phyloP scores from a whole-genome alignment of 805 yeast genomes.

The Komagataella mondaviorum region DNA sequence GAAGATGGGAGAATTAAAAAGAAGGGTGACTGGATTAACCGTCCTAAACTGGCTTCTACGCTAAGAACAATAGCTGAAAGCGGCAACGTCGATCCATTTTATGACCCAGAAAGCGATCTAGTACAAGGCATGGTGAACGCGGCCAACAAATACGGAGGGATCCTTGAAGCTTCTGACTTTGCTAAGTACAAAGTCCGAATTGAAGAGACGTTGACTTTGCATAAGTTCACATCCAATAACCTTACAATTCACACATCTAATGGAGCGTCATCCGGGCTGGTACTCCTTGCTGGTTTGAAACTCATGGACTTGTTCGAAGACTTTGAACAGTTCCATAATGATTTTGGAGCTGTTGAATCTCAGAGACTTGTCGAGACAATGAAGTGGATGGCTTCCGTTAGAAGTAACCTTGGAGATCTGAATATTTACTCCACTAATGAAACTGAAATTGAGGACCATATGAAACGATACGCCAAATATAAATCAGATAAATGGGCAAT shows the following conservation, averaged over 20 bases:
- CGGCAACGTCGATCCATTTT: constrained; percentile 69
- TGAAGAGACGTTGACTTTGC: constrained; percentile 28
- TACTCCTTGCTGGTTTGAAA: constrained; percentile 61
- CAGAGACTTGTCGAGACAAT: constrained; percentile 73
- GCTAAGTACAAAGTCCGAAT: constrained; percentile 39
- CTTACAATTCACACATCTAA: constrained; percentile 36
- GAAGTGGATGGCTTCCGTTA: constrained; percentile 87
- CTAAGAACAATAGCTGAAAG: constrained; percentile 55
- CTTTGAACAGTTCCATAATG: constrained; percentile 17
- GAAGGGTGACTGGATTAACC: constrained; percentile 45
- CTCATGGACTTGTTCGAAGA: constrained; percentile 37
- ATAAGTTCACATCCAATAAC: constrained; percentile 13
- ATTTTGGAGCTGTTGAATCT: constrained; percentile 31
- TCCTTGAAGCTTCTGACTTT: constrained; percentile 55
- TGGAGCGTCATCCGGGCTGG: constrained; percentile 80
- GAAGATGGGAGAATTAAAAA: constrained; percentile 18
- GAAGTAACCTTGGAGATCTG: constrained; percentile 76
- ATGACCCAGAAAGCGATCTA: constrained; percentile 71
- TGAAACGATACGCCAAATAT: constrained; percentile 26
- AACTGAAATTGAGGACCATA: constrained; percentile 16
- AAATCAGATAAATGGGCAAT: constrained; percentile 45
- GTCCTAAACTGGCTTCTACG: constrained; percentile 56
- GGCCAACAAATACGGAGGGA: constrained; percentile 48
- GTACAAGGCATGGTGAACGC: constrained; percentile 43
- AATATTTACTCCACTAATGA: constrained; percentile 13